Conservation (phyloP, 768 basidiomycete species). For the Polyporus arcularius region DNA sequence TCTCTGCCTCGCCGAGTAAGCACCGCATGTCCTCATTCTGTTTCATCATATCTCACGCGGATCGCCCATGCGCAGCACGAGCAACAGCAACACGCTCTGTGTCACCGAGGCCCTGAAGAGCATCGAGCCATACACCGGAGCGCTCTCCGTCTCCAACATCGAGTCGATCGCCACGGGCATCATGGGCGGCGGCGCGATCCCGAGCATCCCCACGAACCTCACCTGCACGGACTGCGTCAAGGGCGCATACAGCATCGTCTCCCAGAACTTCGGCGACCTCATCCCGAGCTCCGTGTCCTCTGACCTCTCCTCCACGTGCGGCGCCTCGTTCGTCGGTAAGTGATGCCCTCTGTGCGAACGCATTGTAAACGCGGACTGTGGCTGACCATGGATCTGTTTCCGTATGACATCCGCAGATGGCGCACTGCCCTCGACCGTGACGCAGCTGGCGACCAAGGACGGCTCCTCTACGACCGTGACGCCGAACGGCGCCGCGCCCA, state of each 20-base stretch:
- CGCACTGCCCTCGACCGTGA: slow-evolving; percentile 26
- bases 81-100: slow-evolving; percentile 48
- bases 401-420: slow-evolving; percentile 25
- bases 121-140: slow-evolving; percentile 43
- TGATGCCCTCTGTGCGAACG: neutral
- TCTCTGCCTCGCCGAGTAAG: slow-evolving; percentile 68
- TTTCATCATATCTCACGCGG: neutral
- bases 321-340: slow-evolving; percentile 33
- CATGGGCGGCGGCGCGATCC: slow-evolving; percentile 16
- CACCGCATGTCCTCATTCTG: slow-evolving; percentile 10
- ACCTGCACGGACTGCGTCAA: slow-evolving; percentile 38
- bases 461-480: slow-evolving; percentile 9
- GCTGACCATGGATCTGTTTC: neutral
- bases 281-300: slow-evolving; percentile 17
- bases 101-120: slow-evolving; percentile 55
- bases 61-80: slow-evolving; percentile 30
- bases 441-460: slow-evolving; percentile 25
- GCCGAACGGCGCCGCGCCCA: slow-evolving; percentile 10
- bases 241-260: slow-evolving; percentile 31
- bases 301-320: slow-evolving; percentile 27
- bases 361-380: neutral
- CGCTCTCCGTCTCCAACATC: slow-evolving; percentile 27
- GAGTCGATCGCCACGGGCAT: slow-evolving; percentile 14
- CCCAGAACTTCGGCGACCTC: slow-evolving; percentile 23
- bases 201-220: slow-evolving; percentile 24